Percentiles rank a stretch among this genome's conserved stretches.
Conservation (phyloP, 768 basidiomycete species). For the Amanita fuliginea region DNA sequence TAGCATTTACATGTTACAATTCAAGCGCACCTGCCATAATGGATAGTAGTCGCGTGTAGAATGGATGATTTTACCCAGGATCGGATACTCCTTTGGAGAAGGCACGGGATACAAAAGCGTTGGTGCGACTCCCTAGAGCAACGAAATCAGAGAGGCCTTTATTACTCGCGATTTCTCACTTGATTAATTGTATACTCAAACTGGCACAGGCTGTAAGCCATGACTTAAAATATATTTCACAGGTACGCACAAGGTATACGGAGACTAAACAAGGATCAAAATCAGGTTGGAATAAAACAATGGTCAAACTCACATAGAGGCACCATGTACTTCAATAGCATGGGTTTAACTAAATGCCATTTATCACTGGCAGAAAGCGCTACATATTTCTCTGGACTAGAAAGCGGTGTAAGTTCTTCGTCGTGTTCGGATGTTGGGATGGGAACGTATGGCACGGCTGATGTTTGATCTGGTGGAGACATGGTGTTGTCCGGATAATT, state of each 20-base stretch:
- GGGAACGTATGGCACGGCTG: slow-evolving; percentile 32
- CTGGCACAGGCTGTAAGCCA: slow-evolving; percentile 23
- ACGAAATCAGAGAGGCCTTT: background rate
- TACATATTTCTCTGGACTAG: slow-evolving; percentile 31
- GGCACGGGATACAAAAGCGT: slow-evolving; percentile 87
- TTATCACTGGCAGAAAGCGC: slow-evolving; percentile 66
- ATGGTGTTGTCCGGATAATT: slow-evolving; percentile 26
- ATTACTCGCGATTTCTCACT: slow-evolving; percentile 18
- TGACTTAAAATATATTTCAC: background rate
- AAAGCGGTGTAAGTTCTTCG: slow-evolving; percentile 25
- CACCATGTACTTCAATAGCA: slow-evolving; percentile 82
- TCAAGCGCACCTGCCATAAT: slow-evolving; percentile 65
- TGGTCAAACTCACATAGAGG: slow-evolving; percentile 66
- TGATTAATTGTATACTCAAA: slow-evolving; percentile 92
- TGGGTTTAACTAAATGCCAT: slow-evolving; percentile 67
- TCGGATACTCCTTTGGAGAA: slow-evolving; percentile 37
- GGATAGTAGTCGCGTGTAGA: slow-evolving; percentile 90
- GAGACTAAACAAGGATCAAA: slow-evolving; percentile 18
- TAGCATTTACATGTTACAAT: slow-evolving; percentile 25
- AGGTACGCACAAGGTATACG: slow-evolving; percentile 32
- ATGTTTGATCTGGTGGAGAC: slow-evolving; percentile 18
- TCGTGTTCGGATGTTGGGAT: slow-evolving; percentile 29
- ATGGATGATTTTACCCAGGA: slow-evolving; percentile 72
- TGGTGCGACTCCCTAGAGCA: slow-evolving; percentile 71
- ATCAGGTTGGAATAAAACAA: background rate